Conservation (phyloP, 1,284 basidiomycete genomes). For the Cutaneotrichosporon mucoides region DNA sequence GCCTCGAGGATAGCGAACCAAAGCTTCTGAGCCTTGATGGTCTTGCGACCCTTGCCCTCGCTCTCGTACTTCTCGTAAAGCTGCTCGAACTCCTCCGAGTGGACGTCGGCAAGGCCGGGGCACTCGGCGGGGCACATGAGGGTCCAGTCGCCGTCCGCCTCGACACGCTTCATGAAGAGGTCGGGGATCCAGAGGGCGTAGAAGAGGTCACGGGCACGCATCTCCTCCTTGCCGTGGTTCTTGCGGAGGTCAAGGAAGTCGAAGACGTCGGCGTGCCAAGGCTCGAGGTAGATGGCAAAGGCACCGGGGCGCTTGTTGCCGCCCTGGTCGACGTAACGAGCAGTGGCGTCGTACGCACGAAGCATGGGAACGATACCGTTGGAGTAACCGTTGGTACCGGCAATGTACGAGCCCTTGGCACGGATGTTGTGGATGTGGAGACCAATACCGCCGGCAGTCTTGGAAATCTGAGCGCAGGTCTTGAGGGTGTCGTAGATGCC, state of each 20-base stretch:
- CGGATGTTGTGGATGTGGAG: constrained; percentile 96
- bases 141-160: constrained; percentile 84
- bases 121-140: constrained; percentile 98
- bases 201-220: constrained; percentile 94
- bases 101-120: constrained; percentile 82
- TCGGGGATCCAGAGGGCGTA: constrained; percentile 98
- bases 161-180: constrained; percentile 96
- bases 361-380: constrained; percentile 99
- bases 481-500: constrained; percentile 99
- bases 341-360: constrained; percentile 95
- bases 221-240: constrained; percentile 99
- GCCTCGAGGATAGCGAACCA: constrained; percentile 98
- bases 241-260: constrained; percentile 98
- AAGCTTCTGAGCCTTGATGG: constrained; percentile 92
- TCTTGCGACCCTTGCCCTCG: constrained; percentile 81
- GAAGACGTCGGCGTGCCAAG: constrained; percentile 97
- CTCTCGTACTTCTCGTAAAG: constrained; percentile 88
- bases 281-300: constrained; percentile 95
- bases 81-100: constrained; percentile 86
- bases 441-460: constrained; percentile 97
- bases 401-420: constrained; percentile 71
- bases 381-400: constrained; percentile 89
- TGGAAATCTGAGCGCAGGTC: constrained; percentile 98
- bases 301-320: constrained; percentile 99
- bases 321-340: constrained; percentile 98